phyloP scores from a whole-genome alignment of 768 basidiomycete genomes.

The Boletus sensibilis region DNA sequence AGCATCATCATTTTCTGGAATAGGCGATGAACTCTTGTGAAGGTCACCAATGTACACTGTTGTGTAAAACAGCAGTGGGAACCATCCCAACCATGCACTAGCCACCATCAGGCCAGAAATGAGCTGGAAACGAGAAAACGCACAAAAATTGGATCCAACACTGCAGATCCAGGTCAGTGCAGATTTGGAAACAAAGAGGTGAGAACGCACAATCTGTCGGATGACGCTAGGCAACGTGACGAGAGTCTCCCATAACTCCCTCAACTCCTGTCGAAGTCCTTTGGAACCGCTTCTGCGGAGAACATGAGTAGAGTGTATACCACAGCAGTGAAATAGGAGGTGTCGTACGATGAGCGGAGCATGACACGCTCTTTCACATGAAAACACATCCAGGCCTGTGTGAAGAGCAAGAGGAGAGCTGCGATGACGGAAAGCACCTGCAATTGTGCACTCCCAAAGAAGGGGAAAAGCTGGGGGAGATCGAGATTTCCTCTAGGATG shows the following conservation, averaged over 20 bases:
- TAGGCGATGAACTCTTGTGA: constrained; percentile 53
- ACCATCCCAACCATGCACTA: constrained; percentile 89
- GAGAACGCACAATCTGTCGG: constrained; percentile 67
- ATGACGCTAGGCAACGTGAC: constrained; percentile 70
- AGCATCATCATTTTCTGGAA: constrained; percentile 30
- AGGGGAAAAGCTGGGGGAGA: constrained; percentile 65
- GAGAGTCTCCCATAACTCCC: constrained; percentile 70
- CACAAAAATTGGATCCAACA: constrained; percentile 82
- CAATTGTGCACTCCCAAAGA: constrained; percentile 76
- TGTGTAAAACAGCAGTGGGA: constrained; percentile 86
- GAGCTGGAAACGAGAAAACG: constrained; percentile 24
- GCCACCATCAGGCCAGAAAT: constrained; percentile 1
- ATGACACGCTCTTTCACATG: constrained; percentile 76
- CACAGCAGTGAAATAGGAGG: not conserved
- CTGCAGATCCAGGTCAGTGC: constrained; percentile 37
- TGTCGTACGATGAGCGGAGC: constrained; percentile 38
- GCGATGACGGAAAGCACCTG: constrained; percentile 80
- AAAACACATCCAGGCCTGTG: constrained; percentile 61
- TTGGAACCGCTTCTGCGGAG: constrained; percentile 20
- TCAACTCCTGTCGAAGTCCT: constrained; percentile 46
- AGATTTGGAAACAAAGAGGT: constrained; percentile 1
- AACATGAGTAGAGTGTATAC: constrained; percentile 2
- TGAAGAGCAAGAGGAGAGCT: constrained; percentile 58
- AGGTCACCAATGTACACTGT: constrained; percentile 87
- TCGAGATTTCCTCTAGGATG: constrained; percentile 71